Evolutionary conservation across 2,329 filamentous ascomycete species (phyloP).

Genomic region (Tolypocladium paradoxum): DNA sequence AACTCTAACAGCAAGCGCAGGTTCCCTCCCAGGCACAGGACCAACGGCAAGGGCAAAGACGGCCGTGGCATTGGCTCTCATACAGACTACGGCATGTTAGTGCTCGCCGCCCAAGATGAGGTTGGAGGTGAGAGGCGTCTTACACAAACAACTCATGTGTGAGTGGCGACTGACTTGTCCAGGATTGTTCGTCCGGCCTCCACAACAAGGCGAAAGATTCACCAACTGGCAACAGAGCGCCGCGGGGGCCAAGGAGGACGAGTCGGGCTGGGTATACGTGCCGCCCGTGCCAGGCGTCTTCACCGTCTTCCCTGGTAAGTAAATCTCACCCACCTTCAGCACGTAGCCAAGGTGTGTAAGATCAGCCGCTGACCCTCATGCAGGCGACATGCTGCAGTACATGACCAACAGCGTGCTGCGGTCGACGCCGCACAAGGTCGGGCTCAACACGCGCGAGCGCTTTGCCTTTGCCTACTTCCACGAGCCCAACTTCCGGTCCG

Average conservation of each 20-base stretch:
- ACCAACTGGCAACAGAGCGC: slow-evolving; percentile 35
- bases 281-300: slow-evolving; percentile 32
- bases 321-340: background rate
- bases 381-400: slow-evolving; percentile 42
- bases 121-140: slow-evolving; percentile 27
- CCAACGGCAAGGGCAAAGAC: slow-evolving; percentile 36
- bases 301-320: slow-evolving; percentile 36
- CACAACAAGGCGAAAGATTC: slow-evolving; percentile 24
- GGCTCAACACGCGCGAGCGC: slow-evolving; percentile 34
- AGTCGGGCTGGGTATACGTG: slow-evolving; percentile 35
- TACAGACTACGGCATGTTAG: slow-evolving; percentile 40
- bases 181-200: slow-evolving; percentile 36
- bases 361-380: background rate
- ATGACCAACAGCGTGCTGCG: slow-evolving; percentile 33
- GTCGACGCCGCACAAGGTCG: slow-evolving; percentile 40
- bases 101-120: slow-evolving; percentile 37
- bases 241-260: slow-evolving; percentile 32
- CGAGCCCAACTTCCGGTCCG: slow-evolving; percentile 36
- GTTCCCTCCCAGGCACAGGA: slow-evolving; percentile 20
- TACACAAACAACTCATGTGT: background rate
- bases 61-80: slow-evolving; percentile 41
- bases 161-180: background rate
- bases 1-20: slow-evolving; percentile 5
- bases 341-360: background rate
- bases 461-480: slow-evolving; percentile 41